Evolutionary conservation across 768 basidiomycete genomes (phyloP), one percentile per base, ranked within the genome.

Genomic region (Ephemerocybe angulata): DNA sequence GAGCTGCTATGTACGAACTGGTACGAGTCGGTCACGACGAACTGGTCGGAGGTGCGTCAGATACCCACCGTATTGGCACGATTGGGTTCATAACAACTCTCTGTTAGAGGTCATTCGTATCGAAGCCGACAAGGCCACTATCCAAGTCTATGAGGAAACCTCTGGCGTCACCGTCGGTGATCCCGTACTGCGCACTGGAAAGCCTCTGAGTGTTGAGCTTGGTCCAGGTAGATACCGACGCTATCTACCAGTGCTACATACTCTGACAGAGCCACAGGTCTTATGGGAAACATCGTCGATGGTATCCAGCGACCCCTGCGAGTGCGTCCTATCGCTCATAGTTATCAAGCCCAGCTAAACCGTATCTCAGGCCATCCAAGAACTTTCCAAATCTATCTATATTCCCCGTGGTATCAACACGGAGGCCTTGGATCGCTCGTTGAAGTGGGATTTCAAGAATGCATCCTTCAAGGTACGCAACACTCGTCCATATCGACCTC

Each of bases 281-380:
- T 99, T 55, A 98, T 99, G 97, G 87, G 86, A n/a, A 98, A 99
- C 70, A 99, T 99, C 65, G 93, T 96, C 62, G 95, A 98, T 73
- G 94, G 95, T 63, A 95, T 96, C 66, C 94, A 97, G 70, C 85
- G 94, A 66, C 94, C 94, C 55, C 76, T 93, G 35, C 83, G 91
- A 63, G 91, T 93, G 67, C 60, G 89, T 70, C 46, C 19, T 19
- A 40, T 19, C 50, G 37, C 50, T 49, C 33, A 56, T 30, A 42
- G 48, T 13, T 37, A 15, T 41, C 21, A 56, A 25, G 19, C 24
- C 33, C 52, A 25, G 22, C 52, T 60, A 46, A 54, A 57, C 52
- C 48, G 61, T 53, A 53, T 50, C 41, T 55, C 66, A 83, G 87
- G 85, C 89, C 31, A 99, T 99, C 62, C 93, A 94, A 84, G 92